phyloP scores from a whole-genome alignment of 2,329 filamentous ascomycete genomes.

The Dactylellina parvicollis region DNA sequence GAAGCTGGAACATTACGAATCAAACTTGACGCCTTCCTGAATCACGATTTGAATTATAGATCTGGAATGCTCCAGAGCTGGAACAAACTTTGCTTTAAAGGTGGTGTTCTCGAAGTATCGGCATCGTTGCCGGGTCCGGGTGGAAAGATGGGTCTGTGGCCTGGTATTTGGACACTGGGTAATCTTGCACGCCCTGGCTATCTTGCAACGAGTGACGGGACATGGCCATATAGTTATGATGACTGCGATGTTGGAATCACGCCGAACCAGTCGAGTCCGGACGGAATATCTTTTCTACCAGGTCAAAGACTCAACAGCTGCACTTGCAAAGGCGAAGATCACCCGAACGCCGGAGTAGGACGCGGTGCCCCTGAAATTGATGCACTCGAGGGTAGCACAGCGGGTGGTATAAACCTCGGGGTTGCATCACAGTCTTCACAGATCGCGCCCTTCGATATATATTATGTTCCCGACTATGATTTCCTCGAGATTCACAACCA shows the following conservation, averaged over 20 bases:
- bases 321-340: conserved; percentile 72
- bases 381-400: conserved; percentile 74
- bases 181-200: conserved; percentile 77
- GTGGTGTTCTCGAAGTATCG: conserved; percentile 70
- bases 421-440: conserved; percentile 66
- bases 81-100: conserved; percentile 79
- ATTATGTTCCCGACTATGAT: conserved; percentile 67
- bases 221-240: conserved; percentile 79
- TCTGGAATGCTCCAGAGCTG: conserved; percentile 80
- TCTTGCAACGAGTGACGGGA: conserved; percentile 74
- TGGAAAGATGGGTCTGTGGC: conserved; percentile 49
- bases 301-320: conserved; percentile 77
- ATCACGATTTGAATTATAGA: conserved; percentile 73
- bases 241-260: conserved; percentile 78
- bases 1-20: conserved; percentile 72
- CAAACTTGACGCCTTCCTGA: conserved; percentile 72
- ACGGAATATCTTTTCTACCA: conserved; percentile 73
- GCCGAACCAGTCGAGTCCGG: conserved; percentile 74
- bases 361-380: conserved; percentile 77
- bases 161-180: conserved; percentile 77
- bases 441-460: conserved; percentile 64
- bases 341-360: conserved; percentile 73
- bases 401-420: conserved; percentile 57
- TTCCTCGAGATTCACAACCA: conserved; percentile 74
- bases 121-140: conserved; percentile 48